phyloP scores from a whole-genome alignment of 169 alveolate genomes.

The Plasmodium knowlesi region DNA sequence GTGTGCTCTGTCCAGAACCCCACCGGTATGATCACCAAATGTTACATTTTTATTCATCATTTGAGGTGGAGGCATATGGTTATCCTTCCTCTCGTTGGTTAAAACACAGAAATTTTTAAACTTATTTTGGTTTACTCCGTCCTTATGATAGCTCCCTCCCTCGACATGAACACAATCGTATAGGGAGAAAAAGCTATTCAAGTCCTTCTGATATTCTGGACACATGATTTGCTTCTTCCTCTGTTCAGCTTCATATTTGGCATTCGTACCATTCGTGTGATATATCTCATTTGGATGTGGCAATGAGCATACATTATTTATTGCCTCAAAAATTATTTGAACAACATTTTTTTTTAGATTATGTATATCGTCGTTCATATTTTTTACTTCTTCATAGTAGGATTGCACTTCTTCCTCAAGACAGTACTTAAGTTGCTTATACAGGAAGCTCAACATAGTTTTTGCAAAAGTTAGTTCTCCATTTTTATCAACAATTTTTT shows the following conservation, averaged over 20 bases:
- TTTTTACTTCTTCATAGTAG: constrained; percentile 19
- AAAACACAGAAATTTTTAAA: constrained; percentile 14
- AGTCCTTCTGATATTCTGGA: constrained; percentile 31
- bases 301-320: constrained; percentile 30
- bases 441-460: constrained; percentile 56
- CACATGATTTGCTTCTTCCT: constrained; percentile 22
- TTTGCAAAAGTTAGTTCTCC: constrained; percentile 63
- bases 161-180: constrained; percentile 33
- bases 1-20: not conserved
- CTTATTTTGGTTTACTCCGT: not conserved
- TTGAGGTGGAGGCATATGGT: not conserved
- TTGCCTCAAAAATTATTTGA: constrained; percentile 30
- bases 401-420: constrained; percentile 53
- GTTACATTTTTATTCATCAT: not conserved
- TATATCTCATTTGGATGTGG: constrained; percentile 41
- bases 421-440: constrained; percentile 54
- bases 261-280: not conserved
- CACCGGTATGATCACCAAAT: constrained; percentile 7
- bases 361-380: constrained; percentile 58
- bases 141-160: not conserved
- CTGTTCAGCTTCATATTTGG: not conserved
- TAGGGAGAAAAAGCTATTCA: constrained; percentile 29
- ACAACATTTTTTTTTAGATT: constrained; percentile 50
- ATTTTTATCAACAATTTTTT: constrained; percentile 25
- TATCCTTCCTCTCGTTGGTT: not conserved